Evolutionary conservation across 2,329 filamentous ascomycete genomes (phyloP).

Genomic region (Stagonosporopsis tanaceti): DNA sequence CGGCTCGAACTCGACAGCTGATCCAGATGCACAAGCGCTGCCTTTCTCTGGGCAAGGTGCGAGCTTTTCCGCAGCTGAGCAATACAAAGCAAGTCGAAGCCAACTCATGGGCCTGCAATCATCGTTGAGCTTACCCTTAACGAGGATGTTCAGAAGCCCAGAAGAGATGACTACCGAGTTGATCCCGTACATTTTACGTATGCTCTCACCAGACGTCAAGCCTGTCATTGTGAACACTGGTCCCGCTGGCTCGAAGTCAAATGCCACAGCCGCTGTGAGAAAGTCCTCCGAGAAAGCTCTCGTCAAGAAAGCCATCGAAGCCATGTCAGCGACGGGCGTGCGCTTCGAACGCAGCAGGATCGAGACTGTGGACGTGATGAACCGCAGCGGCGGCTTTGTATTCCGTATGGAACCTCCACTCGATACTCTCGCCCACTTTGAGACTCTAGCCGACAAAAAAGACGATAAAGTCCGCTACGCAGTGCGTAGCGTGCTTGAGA

Average conservation of each 20-base stretch:
- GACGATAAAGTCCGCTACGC: slow-evolving; percentile 85
- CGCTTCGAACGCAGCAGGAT: slow-evolving; percentile 81
- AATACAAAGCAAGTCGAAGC: slow-evolving; percentile 78
- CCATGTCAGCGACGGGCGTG: slow-evolving; percentile 84
- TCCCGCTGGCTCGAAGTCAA: slow-evolving; percentile 47
- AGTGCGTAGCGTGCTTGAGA: slow-evolving; percentile 89
- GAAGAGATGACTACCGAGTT: slow-evolving; percentile 83
- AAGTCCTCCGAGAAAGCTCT: slow-evolving; percentile 85
- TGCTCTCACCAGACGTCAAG: slow-evolving; percentile 89
- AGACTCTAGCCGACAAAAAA: slow-evolving; percentile 67
- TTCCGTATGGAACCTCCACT: slow-evolving; percentile 94
- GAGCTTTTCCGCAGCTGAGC: slow-evolving; percentile 81
- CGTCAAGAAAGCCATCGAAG: slow-evolving; percentile 78
- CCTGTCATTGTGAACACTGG: slow-evolving; percentile 81
- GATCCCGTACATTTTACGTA: slow-evolving; percentile 81
- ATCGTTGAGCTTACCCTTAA: slow-evolving; percentile 73
- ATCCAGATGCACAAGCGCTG: slow-evolving; percentile 57
- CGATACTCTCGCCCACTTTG: slow-evolving; percentile 79
- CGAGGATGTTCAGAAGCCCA: slow-evolving; percentile 79
- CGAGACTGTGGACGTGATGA: slow-evolving; percentile 68
- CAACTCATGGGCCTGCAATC: slow-evolving; percentile 77
- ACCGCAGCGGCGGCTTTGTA: slow-evolving; percentile 70
- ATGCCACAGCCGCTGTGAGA: slow-evolving; percentile 80
- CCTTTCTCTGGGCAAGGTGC: slow-evolving; percentile 86
- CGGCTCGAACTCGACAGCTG: slow-evolving; percentile 50